Conservation (phyloP, 345 rosid species). For the Sisymbrium irio region DNA sequence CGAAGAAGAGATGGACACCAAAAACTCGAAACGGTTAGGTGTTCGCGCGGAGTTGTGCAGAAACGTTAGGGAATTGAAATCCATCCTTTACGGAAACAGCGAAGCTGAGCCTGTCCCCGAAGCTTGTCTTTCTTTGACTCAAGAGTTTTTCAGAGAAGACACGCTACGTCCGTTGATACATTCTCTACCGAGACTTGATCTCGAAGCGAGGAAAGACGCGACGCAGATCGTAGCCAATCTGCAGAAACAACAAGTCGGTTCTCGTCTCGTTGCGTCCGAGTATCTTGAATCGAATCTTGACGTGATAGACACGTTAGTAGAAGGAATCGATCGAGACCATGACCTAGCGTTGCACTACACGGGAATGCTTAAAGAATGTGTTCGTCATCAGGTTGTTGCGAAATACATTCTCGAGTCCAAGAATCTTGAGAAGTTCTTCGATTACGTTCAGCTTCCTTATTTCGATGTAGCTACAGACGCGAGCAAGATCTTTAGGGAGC, state of each 20-base stretch:
- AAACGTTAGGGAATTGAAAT: slow-evolving; percentile 74
- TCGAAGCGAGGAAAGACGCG: slow-evolving; percentile 92
- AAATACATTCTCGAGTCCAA: slow-evolving; percentile 75
- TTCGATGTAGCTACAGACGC: slow-evolving; percentile 94
- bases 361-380: slow-evolving; percentile 93
- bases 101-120: slow-evolving; percentile 88
- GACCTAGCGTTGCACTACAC: slow-evolving; percentile 93
- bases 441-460: slow-evolving; percentile 82
- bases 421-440: slow-evolving; percentile 74
- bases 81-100: slow-evolving; percentile 80
- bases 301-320: slow-evolving; percentile 64
- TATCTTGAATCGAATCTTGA: slow-evolving; percentile 77
- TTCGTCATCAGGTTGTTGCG: slow-evolving; percentile 86
- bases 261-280: slow-evolving; percentile 80
- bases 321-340: slow-evolving; percentile 47
- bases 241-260: slow-evolving; percentile 86
- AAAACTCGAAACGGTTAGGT: slow-evolving; percentile 18
- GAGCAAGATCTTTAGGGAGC: slow-evolving; percentile 86
- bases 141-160: slow-evolving; percentile 82
- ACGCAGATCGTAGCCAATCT: slow-evolving; percentile 94
- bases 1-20: background rate
- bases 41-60: slow-evolving; percentile 51
- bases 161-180: slow-evolving; percentile 66
- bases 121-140: slow-evolving; percentile 75
- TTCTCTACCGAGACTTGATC: slow-evolving; percentile 69